Base-by-base conservation (phyloP, 2,329 filamentous ascomycete species). In the Epichloe baconii region DNA sequence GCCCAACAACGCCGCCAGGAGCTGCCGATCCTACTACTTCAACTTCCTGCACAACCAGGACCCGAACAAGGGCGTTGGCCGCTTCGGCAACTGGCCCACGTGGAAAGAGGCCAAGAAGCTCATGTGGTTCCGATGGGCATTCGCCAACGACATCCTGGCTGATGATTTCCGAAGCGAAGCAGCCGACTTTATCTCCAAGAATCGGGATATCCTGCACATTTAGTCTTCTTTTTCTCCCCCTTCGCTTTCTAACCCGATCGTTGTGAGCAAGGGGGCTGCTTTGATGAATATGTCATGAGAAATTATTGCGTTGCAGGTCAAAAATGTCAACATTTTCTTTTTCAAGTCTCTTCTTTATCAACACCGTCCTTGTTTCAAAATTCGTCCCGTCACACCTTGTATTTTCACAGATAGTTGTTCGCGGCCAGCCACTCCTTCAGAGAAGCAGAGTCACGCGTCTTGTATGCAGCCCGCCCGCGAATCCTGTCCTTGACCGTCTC, bases 401-500 rank as follows among this genome's bases (percentile, higher is more conserved):
- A 35, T 35, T 31, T 12, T 68, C 58, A 69, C 55, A 66, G 55
- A 52, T 76, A 77, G 3, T 69, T 69, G 50, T 76, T 74, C n/a
- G 68, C 64, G 17, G 59, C 62, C 58, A 97, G 70, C 90, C 91
- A 97, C 69, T 89, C 86, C 68, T 84, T 76, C 50, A 95, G 77
- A 44, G 78, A 72, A 49, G 73, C 75, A 52, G 80, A 75, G 66
- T 97, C 93, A 51, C 93, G 78, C 66, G 82, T 73, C 64, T 82
- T 83, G 73, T 96, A 98, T 41, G 80, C 80, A 4, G 88, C 88
- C 61, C 90, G 84, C 11, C 86, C 88, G 42, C 83, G 79, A 57
- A 97, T 87, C 55, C 84, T 89, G 65, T 97, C 93, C 65, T 83
- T 83, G 55, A 91, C 84, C 57, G 94, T 88, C 57, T 85, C 83